Conservation (phyloP, 1,139 yeast species). For the Suhomyces taliae region DNA sequence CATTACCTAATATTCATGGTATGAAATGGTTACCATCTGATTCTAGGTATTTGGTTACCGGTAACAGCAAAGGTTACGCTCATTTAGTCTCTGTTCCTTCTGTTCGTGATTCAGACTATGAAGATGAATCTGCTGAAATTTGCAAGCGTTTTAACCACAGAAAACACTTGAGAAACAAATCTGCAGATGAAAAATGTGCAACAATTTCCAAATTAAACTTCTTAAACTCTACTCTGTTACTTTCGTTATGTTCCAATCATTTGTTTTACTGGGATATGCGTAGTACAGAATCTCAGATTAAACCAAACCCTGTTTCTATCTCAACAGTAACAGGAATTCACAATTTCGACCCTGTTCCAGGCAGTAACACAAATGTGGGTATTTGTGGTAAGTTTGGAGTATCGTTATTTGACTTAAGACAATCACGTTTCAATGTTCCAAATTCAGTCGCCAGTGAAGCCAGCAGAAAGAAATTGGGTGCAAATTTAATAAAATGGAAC, state of each 20-base stretch:
- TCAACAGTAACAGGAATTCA: conserved; percentile 52
- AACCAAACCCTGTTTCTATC: conserved; percentile 51
- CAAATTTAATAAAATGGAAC: conserved; percentile 56
- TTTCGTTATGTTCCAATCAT: conserved; percentile 62
- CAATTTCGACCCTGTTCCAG: conserved; percentile 52
- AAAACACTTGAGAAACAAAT: conserved; percentile 48
- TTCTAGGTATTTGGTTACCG: conserved; percentile 52
- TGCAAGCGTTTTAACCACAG: conserved; percentile 73
- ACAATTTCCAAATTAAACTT: conserved; percentile 31
- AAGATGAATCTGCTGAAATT: conserved; percentile 62
- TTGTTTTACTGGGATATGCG: conserved; percentile 72
- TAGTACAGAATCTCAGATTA: conserved; percentile 46
- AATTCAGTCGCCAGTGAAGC: conserved; percentile 14
- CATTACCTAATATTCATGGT: conserved; percentile 66
- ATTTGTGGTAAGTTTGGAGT: conserved; percentile 71
- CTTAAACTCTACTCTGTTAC: conserved; percentile 24
- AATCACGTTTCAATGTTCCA: conserved; percentile 41
- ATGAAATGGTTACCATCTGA: conserved; percentile 60
- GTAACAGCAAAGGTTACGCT: conserved; percentile 69
- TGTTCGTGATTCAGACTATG: conserved; percentile 24
- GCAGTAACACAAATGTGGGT: conserved; percentile 41
- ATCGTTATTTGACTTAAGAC: conserved; percentile 65
- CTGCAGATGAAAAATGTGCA: conserved; percentile 18
- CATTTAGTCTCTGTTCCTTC: conserved; percentile 67
- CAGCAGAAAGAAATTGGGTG: conserved; percentile 20